Evolutionary conservation across 345 rosid species (phyloP).

Genomic region (Noccaea bulbosa): DNA sequence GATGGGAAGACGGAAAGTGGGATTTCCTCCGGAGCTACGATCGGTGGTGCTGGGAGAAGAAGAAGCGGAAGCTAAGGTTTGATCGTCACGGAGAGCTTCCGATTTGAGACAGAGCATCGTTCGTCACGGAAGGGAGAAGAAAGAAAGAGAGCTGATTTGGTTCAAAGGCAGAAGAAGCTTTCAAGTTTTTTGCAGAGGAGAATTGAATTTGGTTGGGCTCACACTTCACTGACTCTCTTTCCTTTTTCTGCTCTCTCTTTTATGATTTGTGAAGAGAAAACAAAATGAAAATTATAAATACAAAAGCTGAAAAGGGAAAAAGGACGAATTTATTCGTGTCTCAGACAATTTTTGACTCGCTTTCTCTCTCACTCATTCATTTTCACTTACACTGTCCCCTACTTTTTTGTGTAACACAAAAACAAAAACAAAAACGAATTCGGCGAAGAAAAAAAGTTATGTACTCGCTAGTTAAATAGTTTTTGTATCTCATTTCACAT

Average conservation of each 20-base stretch:
- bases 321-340: conserved; percentile 40
- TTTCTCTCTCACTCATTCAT: conserved; percentile 24
- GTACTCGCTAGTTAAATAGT: no score
- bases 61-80: conserved; percentile 39
- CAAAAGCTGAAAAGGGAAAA: conserved; percentile 37
- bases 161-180: background rate
- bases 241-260: conserved; percentile 29
- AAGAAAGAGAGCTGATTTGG: conserved; percentile 14
- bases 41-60: conserved; percentile 39
- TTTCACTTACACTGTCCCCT: conserved; percentile 4
- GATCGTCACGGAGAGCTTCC: conserved; percentile 57
- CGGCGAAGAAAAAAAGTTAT: no score
- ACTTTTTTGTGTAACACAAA: no score
- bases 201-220: conserved; percentile 13
- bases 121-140: conserved; percentile 20
- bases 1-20: conserved; percentile 56
- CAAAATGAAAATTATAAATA: background rate
- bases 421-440: no score
- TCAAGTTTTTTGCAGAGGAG: conserved; percentile 10
- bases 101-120: conserved; percentile 66
- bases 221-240: conserved; percentile 30
- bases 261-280: background rate
- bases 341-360: conserved; percentile 35
- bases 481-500: no score
- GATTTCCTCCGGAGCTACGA: conserved; percentile 33